Conservation (phyloP, 345 rosid species). For the Sisymbrium altissimum region DNA sequence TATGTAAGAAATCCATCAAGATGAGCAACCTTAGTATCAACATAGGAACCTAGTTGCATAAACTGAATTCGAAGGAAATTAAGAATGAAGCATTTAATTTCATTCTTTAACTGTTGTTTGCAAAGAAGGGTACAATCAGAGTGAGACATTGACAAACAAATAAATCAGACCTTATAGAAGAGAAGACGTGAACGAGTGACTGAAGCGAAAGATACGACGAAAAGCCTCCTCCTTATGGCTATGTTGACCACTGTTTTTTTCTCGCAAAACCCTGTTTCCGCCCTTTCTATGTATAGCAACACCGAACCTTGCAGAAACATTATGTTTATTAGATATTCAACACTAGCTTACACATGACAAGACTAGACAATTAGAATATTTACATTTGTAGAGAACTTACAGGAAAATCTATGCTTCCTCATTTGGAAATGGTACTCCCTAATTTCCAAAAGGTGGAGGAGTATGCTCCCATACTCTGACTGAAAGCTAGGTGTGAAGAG, state of each 20-base stretch:
- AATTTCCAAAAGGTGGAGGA: conserved; percentile 63
- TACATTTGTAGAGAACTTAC: conserved; percentile 47
- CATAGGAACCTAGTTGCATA: too few species aligned
- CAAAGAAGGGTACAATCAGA: conserved; percentile 29
- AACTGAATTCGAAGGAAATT: too few species aligned
- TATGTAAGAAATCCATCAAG: too few species aligned
- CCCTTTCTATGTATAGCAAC: conserved; percentile 70
- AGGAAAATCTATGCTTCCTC: conserved; percentile 48
- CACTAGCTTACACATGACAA: conserved; percentile 8
- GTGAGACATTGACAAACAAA: conserved; percentile 10
- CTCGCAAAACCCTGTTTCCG: conserved; percentile 48
- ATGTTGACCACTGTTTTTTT: too few species aligned
- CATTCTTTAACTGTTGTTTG: too few species aligned
- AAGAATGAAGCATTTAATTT: too few species aligned
- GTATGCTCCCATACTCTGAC: conserved; percentile 74
- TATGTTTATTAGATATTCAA: conserved; percentile 12
- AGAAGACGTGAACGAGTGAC: conserved; percentile 71
- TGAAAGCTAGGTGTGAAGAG: conserved; percentile 79
- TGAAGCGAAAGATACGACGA: conserved; percentile 63
- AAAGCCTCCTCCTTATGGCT: conserved; percentile 72
- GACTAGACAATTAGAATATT: background rate
- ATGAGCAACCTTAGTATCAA: too few species aligned
- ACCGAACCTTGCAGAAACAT: conserved; percentile 53
- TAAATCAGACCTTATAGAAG: conserved; percentile 54
- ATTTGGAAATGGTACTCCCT: conserved; percentile 72